These are phyloP conservation scores for Xylaria scruposa DNA, from an alignment of 495 filamentous ascomycete species.

Conservation along the genomic window DNA sequence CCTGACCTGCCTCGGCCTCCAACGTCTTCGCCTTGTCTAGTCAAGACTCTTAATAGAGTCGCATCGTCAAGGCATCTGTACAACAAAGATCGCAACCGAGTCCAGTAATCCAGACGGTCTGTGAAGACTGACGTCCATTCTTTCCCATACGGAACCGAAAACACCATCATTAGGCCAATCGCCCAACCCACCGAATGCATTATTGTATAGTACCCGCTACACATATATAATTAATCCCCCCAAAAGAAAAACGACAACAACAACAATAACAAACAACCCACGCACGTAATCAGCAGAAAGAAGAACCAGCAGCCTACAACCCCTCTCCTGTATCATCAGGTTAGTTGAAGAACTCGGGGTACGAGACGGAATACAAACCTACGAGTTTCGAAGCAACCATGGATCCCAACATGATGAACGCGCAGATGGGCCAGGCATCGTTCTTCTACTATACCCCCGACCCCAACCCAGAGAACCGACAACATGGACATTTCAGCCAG, in stretches of 20 bases:
- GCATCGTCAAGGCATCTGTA: conserved; percentile 44
- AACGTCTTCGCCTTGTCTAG: conserved; percentile 34
- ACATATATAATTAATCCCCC: conserved; percentile 53
- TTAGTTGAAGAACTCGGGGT: conserved; percentile 20
- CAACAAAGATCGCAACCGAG: conserved; percentile 50
- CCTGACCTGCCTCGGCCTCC: conserved; percentile 28
- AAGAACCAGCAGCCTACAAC: conserved; percentile 6
- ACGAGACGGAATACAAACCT: not conserved
- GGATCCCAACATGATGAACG: conserved; percentile 56
- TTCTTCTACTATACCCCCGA: conserved; percentile 95
- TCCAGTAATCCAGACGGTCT: conserved; percentile 48
- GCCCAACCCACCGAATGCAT: conserved; percentile 40
- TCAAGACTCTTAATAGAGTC: conserved; percentile 34
- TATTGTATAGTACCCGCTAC: conserved; percentile 52
- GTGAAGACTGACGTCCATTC: conserved; percentile 56
- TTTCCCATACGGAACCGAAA: conserved; percentile 52
- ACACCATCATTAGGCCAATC: conserved; percentile 59
- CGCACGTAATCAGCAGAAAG: conserved; percentile 29
- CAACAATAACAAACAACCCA: not conserved
- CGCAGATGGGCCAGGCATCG: conserved; percentile 73
- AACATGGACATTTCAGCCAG: conserved; percentile 82
- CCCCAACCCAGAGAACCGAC: conserved; percentile 72
- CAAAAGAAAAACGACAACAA: conserved; percentile 39
- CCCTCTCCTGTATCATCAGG: conserved; percentile 24
- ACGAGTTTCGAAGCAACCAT: conserved; percentile 42